Evolutionary conservation across 1,284 basidiomycete genomes (phyloP).

Genomic region (Sphaerobolus stellatus): DNA sequence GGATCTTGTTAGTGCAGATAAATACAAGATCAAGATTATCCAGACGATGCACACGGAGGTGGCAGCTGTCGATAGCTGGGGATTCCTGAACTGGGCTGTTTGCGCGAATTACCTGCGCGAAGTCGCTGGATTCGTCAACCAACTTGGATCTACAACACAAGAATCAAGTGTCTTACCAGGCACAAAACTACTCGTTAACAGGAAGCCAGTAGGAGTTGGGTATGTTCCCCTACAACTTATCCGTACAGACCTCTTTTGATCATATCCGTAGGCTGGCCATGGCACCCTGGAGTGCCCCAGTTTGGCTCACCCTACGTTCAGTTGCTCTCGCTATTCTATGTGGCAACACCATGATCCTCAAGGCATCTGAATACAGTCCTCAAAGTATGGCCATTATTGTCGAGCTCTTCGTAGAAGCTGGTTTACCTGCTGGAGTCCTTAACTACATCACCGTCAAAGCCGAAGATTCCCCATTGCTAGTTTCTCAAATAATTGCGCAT

Average conservation of each 20-base stretch:
- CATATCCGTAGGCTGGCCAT: slow-evolving; percentile 27
- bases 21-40: slow-evolving; percentile 39
- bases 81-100: slow-evolving; percentile 20
- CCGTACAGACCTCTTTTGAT: slow-evolving; percentile 31
- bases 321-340: slow-evolving; percentile 55
- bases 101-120: slow-evolving; percentile 10
- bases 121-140: slow-evolving; percentile 20
- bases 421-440: slow-evolving; percentile 59
- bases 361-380: slow-evolving; percentile 58
- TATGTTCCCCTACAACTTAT: slow-evolving; percentile 23
- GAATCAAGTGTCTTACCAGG: background rate
- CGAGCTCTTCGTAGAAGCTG: slow-evolving; percentile 56
- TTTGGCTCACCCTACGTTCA: slow-evolving; percentile 46
- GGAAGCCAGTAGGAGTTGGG: slow-evolving; percentile 30
- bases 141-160: slow-evolving; percentile 12
- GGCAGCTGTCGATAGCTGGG: slow-evolving; percentile 30
- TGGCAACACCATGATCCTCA: slow-evolving; percentile 64
- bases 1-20: slow-evolving; percentile 42
- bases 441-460: slow-evolving; percentile 56
- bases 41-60: slow-evolving; percentile 40
- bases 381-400: slow-evolving; percentile 47
- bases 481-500: slow-evolving; percentile 56
- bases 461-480: slow-evolving; percentile 44
- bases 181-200: background rate
- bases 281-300: slow-evolving; percentile 45